phyloP scores from a whole-genome alignment of 2,329 filamentous ascomycete species.

The Phaeosphaeria sp. region DNA sequence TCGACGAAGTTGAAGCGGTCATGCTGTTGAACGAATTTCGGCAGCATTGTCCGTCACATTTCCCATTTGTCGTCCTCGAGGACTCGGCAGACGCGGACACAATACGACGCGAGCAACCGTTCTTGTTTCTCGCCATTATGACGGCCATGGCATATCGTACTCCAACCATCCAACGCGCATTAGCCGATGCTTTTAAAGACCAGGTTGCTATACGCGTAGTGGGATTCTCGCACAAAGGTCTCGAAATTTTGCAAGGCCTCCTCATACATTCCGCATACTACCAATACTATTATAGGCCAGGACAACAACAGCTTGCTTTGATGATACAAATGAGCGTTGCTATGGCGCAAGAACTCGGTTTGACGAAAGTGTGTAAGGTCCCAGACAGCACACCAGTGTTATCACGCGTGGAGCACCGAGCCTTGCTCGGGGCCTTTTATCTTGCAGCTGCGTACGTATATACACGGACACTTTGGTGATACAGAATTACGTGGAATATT shows the following conservation, averaged over 20 bases:
- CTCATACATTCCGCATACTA: constrained; percentile 47
- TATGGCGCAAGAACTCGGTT: constrained; percentile 43
- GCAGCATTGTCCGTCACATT: constrained; percentile 15
- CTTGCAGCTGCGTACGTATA: constrained; percentile 20
- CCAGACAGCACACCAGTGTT: neutral
- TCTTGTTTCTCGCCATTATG: constrained; percentile 46
- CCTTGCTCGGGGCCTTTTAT: constrained; percentile 28
- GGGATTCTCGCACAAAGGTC: constrained; percentile 37
- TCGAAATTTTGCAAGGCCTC: constrained; percentile 50
- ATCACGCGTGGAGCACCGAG: constrained; percentile 19
- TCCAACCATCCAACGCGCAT: constrained; percentile 24
- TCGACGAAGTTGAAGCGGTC: constrained; percentile 9
- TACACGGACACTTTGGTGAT: neutral
- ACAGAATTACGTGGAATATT: neutral
- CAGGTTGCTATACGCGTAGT: constrained; percentile 40
- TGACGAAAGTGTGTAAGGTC: constrained; percentile 12
- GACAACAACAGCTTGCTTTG: constrained; percentile 40
- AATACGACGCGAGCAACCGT: constrained; percentile 34
- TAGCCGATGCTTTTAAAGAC: constrained; percentile 34
- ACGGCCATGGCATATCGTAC: constrained; percentile 30
- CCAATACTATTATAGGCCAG: constrained; percentile 36
- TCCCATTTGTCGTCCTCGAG: constrained; percentile 31
- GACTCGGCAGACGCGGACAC: constrained; percentile 4
- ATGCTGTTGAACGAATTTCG: constrained; percentile 19
- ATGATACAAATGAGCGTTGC: constrained; percentile 47